Base-by-base conservation (phyloP, 2,329 filamentous ascomycete species). In the Claviceps africana region DNA sequence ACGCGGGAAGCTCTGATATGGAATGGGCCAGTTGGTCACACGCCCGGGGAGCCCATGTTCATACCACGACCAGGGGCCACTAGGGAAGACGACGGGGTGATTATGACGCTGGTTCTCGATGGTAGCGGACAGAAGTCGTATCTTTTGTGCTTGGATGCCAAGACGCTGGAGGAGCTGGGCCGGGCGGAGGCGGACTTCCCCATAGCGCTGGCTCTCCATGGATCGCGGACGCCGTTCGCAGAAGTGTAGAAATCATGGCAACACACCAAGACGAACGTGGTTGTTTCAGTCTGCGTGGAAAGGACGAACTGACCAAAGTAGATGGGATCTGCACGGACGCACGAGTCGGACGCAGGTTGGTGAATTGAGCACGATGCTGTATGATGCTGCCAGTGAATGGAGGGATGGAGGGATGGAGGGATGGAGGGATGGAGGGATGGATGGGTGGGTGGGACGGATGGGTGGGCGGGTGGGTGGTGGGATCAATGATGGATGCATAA, bases 31-130 rank as follows among this genome's bases (percentile, higher is more conserved):
- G 62, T 67, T 1, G 81, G 76, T 0, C 82, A 87, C 58, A 83
- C 81, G 0, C 84, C 85, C 0, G 79, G 83, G 1, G 85, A 88
- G 64, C 72, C 83, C 0, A 79, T 88, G 33, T 88, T 87, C 55
- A 71, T 88, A 1, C 68, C 75, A 1, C 61, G 66, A 8, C 68
- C 70, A 4, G 66, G 60, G 6, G 64, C 70, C 0, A 58, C 56
- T 4, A 72, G 68, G 0, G 82, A 86, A 60, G 83, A 87, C 57
- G 79, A 81, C 51, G 82, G 82, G 0, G 74, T 81, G 1, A 52
- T 86, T 21, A 60, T 86, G 53, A 78, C 70, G 47, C 74, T 87
- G 1, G 77, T 87, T 4, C 70, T 87, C 2, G 79, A 88, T 60
- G 81, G 82, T 0, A 60, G 65, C n/a, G 67, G 65, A 6, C 71